phyloP scores from a whole-genome alignment of 129 eudicot species.

The Pulicaria dysenterica region DNA sequence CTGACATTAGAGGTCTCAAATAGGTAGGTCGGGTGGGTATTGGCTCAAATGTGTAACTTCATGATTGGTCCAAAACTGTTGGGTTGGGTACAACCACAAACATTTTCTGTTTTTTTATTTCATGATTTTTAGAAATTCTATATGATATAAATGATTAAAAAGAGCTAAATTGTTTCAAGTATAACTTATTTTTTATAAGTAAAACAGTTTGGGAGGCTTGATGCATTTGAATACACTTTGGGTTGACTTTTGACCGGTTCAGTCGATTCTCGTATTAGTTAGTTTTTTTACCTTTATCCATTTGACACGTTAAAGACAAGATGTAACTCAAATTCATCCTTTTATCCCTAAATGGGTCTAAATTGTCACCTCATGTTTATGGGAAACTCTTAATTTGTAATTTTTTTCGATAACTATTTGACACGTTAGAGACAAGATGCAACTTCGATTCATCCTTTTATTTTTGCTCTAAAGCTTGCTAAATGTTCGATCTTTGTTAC shows the following conservation, averaged over 20 bases:
- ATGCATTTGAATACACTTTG: no score
- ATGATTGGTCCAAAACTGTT: background rate
- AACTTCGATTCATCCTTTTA: no score
- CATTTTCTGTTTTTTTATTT: background rate
- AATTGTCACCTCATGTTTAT: background rate
- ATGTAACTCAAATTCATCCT: background rate
- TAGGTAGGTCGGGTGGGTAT: background rate
- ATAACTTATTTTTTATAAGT: background rate
- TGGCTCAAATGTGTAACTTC: background rate
- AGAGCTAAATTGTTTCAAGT: background rate
- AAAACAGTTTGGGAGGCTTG: background rate
- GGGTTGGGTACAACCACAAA: background rate
- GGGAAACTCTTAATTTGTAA: background rate
- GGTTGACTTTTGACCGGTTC: background rate
- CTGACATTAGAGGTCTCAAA: background rate
- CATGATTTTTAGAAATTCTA: background rate
- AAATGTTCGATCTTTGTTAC: constrained; percentile 14
- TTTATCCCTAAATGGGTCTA: background rate
- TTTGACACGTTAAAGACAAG: background rate
- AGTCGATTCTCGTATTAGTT: background rate
- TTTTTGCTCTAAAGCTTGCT: background rate
- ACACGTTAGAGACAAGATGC: no score
- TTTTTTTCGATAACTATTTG: no score
- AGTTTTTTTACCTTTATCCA: background rate
- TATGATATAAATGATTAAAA: background rate